Percentiles rank a stretch among this genome's conserved stretches.
Evolutionary conservation across 177 flowering plant species (phyloP).

Genomic region (Vitis hybrid): DNA sequence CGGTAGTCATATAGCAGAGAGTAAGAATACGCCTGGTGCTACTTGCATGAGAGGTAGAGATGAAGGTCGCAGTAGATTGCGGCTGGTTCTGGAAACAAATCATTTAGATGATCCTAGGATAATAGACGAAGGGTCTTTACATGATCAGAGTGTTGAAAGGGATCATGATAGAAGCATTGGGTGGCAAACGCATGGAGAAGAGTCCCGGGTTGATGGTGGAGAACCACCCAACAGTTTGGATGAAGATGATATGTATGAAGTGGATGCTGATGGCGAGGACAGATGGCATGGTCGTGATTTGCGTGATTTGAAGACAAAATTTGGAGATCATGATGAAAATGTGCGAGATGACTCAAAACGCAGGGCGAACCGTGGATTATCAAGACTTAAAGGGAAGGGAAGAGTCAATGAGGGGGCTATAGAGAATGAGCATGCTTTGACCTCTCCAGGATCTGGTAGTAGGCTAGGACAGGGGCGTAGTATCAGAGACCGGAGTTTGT

Average conservation of each 20-base stretch:
- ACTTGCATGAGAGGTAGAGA: slow-evolving; percentile 55
- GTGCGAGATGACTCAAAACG: slow-evolving; percentile 71
- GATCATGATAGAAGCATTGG: slow-evolving; percentile 42
- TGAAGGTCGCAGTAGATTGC: slow-evolving; percentile 58
- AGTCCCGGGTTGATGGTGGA: slow-evolving; percentile 41
- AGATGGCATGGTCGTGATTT: slow-evolving; percentile 43
- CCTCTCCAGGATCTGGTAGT: slow-evolving; percentile 65
- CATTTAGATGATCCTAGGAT: slow-evolving; percentile 46
- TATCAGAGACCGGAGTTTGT: slow-evolving; percentile 45
- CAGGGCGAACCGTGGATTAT: slow-evolving; percentile 47
- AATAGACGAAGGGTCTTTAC: slow-evolving; percentile 41
- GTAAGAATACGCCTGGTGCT: slow-evolving; percentile 42
- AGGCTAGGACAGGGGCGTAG: slow-evolving; percentile 48
- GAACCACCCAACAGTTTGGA: slow-evolving; percentile 38
- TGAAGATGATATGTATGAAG: slow-evolving; percentile 42
- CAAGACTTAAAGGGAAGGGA: slow-evolving; percentile 60
- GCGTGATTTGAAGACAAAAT: slow-evolving; percentile 49
- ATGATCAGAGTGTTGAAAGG: slow-evolving; percentile 43
- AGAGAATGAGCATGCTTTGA: slow-evolving; percentile 54
- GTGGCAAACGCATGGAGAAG: slow-evolving; percentile 39
- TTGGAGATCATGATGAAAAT: slow-evolving; percentile 55
- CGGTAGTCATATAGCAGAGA: slow-evolving; percentile 38
- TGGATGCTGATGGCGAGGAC: slow-evolving; percentile 52
- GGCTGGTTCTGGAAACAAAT: slow-evolving; percentile 51
- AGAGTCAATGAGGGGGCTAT: slow-evolving; percentile 49